Evolutionary conservation across 208 protist species (phyloP).

Genomic region (Wallacemonas rigidus): DNA sequence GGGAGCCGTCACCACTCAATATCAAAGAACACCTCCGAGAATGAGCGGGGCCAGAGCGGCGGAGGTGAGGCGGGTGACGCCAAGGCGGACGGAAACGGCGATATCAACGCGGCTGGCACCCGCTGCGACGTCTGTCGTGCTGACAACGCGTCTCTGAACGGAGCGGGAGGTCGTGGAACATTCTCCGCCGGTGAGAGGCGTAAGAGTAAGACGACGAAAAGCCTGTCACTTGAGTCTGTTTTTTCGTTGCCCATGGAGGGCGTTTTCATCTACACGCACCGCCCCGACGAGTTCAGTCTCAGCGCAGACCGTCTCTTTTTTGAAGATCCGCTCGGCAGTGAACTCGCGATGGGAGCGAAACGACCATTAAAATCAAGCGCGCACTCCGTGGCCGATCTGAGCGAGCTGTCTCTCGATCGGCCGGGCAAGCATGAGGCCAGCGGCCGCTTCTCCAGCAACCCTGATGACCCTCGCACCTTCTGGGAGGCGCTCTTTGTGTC

Average conservation of each 20-base stretch:
- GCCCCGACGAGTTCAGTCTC: neutral
- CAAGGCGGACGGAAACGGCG: no score
- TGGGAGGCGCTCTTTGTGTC: conserved; percentile 43
- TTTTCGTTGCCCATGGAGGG: conserved; percentile 6
- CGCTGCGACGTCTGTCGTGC: no score
- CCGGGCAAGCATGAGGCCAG: conserved; percentile 3
- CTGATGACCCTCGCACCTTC: conserved; percentile 15
- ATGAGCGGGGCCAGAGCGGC: no score
- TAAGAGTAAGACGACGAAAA: neutral
- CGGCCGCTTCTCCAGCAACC: conserved; percentile 8
- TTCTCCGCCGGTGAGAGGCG: neutral
- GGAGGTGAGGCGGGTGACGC: no score
- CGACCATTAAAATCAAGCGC: neutral
- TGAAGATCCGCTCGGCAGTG: conserved; percentile 6
- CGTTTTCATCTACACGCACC: conserved; percentile 11
- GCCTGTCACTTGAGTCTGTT: conserved; percentile 1
- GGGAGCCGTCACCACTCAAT: no score
- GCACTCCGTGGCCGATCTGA: neutral
- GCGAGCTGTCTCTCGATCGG: neutral
- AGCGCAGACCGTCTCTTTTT: conserved; percentile 11
- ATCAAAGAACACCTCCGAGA: no score
- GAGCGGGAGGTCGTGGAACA: no score
- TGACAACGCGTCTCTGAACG: no score
- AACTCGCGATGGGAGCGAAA: neutral
- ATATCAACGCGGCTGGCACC: no score